Evolutionary conservation across 2,329 filamentous ascomycete species (phyloP).

Genomic region (Colletotrichum camelliae): DNA sequence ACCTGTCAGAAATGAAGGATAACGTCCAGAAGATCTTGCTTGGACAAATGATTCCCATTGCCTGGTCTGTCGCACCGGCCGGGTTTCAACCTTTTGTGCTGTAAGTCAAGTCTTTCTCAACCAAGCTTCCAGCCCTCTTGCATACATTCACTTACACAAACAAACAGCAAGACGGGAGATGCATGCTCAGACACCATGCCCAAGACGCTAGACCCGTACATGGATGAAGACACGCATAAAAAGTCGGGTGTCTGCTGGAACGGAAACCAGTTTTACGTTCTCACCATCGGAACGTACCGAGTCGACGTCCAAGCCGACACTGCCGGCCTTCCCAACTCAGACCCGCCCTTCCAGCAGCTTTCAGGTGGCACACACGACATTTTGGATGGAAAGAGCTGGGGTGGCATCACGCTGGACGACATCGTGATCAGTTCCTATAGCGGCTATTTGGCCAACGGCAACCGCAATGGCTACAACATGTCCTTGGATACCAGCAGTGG

Average conservation of each 20-base stretch:
- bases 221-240: not conserved
- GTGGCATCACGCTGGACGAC: conserved; percentile 1
- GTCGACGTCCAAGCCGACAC: not conserved
- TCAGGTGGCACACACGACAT: not conserved
- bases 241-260: not conserved
- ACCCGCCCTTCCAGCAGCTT: not conserved
- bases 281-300: not conserved
- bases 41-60: conserved; percentile 7
- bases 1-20: not conserved
- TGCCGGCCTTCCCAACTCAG: not conserved
- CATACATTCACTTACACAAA: not conserved
- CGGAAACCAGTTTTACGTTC: conserved; percentile 1
- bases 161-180: not conserved
- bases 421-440: conserved; percentile 4
- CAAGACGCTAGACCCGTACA: not conserved
- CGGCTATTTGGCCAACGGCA: not conserved
- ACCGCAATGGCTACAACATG: conserved; percentile 2
- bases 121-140: not conserved
- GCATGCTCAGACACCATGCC: not conserved
- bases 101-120: not conserved
- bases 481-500: not conserved
- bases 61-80: not conserved
- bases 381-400: conserved; percentile 2
- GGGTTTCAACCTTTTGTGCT: not conserved
- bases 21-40: not conserved